Evolutionary conservation across 495 filamentous ascomycete species (phyloP), one percentile per base, ranked within the genome.

Genomic region (Penicillium longicatenatum): DNA sequence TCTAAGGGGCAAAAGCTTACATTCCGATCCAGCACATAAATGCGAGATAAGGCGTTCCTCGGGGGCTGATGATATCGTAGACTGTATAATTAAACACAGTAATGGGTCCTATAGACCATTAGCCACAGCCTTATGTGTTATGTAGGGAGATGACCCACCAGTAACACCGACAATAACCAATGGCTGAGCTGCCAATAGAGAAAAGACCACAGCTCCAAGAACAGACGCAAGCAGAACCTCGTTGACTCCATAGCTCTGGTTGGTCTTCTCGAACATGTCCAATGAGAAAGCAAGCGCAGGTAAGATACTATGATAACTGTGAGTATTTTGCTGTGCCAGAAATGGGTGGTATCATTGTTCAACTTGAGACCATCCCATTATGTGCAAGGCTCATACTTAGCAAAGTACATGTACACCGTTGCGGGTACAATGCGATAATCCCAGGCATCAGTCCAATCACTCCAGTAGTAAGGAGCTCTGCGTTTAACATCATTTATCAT

Each of bases 101-200:
- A 58, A 93, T 93, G 14, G 90, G 90, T 35, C 90, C 83, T 81
- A 61, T n/a, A 26, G 31, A n/a, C 10, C 30, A 53, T 66, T 11
- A 67, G 52, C 41, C 37, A 30, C 17, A 33, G 19, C 4, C 4
- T 29, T 30, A 2, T 6, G 1, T 12, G 24, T 10, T 29, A 26
- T 12, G 50, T 6, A 33, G 22, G 20, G 20, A 33, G 3, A 2
- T 45, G 6, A 69, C 76, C 57, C 61, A 85, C 84, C 90, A 43
- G 90, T 93, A n/a, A 96, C 90, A 37, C 92, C 92, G 21, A 96
- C 92, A 74, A 96, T 95, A 20, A 90, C 87, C 62, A 94, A 67
- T 30, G 90, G 90, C 69, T 94, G 90, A 29, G 88, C 89, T 3
- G 89, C 86, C 43, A 89, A 76, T 14, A 93, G 60, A 6, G 87